Base-by-base conservation (phyloP, 768 basidiomycete species). In the Collybia nuda region DNA sequence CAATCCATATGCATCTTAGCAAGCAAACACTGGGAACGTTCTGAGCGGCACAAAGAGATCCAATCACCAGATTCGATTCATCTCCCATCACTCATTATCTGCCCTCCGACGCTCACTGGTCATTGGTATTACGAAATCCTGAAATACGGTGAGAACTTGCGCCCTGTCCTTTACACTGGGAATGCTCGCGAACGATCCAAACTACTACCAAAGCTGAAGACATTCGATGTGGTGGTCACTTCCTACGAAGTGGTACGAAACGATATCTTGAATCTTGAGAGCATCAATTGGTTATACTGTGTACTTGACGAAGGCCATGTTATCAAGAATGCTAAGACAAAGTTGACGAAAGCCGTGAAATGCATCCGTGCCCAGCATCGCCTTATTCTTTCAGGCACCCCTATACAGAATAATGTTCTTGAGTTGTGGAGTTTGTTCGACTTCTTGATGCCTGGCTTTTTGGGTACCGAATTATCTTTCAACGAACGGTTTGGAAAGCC, bases 351-450 rank as follows among this genome's bases (percentile, higher is more conserved):
- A 66, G 94, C 97, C 1, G 91, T 98, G 60, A 99, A 99, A 68
- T 81, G 77, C 51, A 80, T 98, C 40, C 82, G 81, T 48, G 92
- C 96, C 0, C 87, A 94, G 51, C 97, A 99, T 69, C 86, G 97
- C 19, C 76, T 99, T 18, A 90, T 99, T 62, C 75, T 99, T 2
- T 97, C 94, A 0, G 97, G 97, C 32, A 99, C 97, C 5, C 97
- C 97, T 0, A 98, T 99, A 51, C 97, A 99, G 71, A 99, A 99
- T 66, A 98, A 99, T 64, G 94, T 99, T 2, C 75, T 99, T 43
- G 97, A 99, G 65, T 73, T 99, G 2, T 99, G 97, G 97, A 97
- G 93, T 68, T 72, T 99, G 39, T 99, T 99, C 67, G 97, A 99
- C 69, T 99, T 98, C 72, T 73, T 99, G 57, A 99, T 99, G 97